phyloP scores from a whole-genome alignment of 2,329 filamentous ascomycete species.

The Nemania sp. region DNA sequence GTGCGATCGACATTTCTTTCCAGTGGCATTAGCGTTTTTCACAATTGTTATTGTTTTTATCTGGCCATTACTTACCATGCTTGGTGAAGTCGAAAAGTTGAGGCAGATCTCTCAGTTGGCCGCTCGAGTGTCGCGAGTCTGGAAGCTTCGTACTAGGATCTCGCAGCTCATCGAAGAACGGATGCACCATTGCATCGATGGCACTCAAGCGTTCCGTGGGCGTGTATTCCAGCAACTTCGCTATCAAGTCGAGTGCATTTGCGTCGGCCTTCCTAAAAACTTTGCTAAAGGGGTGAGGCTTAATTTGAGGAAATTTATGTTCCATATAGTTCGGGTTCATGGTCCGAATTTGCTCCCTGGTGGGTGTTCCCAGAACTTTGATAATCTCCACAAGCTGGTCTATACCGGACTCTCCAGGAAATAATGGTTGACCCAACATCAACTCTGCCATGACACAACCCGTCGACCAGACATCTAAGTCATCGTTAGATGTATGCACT shows the following conservation, averaged over 20 bases:
- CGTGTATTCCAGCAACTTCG: constrained; percentile 91
- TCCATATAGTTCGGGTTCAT: constrained; percentile 99
- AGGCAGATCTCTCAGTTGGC: constrained; percentile 79
- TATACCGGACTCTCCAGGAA: constrained; percentile 97
- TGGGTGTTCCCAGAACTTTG: constrained; percentile 96
- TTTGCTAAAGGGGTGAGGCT: constrained; percentile 98
- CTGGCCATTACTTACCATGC: constrained; percentile 69
- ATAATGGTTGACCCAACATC: constrained; percentile 97
- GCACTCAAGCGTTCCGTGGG: constrained; percentile 92
- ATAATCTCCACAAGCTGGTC: constrained; percentile 99
- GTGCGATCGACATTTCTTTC: constrained; percentile 94
- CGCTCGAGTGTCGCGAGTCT: constrained; percentile 88
- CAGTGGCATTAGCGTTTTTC: too few relatives aligned
- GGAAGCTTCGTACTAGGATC: constrained; percentile 89
- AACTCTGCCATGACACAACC: constrained; percentile 99
- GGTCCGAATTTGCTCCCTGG: constrained; percentile 95
- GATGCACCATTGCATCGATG: constrained; percentile 95
- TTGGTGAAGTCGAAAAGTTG: constrained; percentile 89
- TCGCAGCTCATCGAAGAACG: constrained; percentile 96
- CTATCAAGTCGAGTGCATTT: constrained; percentile 93
- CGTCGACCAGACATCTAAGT: constrained; percentile 94
- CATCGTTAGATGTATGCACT: constrained; percentile 6
- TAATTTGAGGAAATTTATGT: constrained; percentile 99
- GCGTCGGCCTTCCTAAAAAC: constrained; percentile 96
- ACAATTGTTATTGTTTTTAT: not conserved